A percentile compares a stretch with the other conserved stretches of the same genome.
Conservation (phyloP, 2,329 filamentous ascomycete genomes). For the Talaromyces sp. region DNA sequence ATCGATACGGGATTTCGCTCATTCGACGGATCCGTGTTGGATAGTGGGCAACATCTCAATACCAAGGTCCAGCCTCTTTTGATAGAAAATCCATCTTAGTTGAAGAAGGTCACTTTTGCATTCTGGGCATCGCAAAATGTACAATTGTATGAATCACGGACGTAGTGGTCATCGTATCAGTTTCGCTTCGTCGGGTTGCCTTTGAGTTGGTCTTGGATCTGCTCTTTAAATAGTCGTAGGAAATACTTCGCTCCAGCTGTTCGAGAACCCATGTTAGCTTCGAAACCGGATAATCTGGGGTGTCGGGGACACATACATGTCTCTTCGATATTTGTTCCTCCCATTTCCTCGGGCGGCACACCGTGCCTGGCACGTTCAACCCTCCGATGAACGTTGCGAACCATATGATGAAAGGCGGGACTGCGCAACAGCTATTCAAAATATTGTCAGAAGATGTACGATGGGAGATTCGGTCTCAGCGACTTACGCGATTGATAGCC, state of each 20-base stretch:
- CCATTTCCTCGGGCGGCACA: constrained; percentile 44
- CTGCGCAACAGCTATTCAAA: constrained; percentile 41
- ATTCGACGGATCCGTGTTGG: neutral
- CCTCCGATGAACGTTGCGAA: constrained; percentile 44
- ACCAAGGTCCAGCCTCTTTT: neutral
- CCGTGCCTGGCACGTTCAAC: constrained; percentile 44
- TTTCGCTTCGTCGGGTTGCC: constrained; percentile 36
- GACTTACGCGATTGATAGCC: constrained; percentile 40
- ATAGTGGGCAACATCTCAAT: neutral
- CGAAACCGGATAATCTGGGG: neutral
- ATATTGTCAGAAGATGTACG: constrained; percentile 8
- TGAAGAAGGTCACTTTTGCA: constrained; percentile 7
- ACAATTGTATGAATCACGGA: neutral
- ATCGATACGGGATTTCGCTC: neutral
- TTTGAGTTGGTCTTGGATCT: constrained; percentile 44
- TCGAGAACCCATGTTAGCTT: neutral
- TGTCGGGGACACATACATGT: constrained; percentile 28
- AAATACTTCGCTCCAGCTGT: constrained; percentile 36
- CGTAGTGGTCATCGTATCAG: constrained; percentile 19
- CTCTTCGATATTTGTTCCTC: constrained; percentile 42
- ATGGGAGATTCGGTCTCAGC: constrained; percentile 18
- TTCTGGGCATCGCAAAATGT: constrained; percentile 18
- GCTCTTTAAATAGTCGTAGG: constrained; percentile 43
- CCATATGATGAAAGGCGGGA: constrained; percentile 45
- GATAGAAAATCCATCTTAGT: neutral